Percentiles rank a stretch among this genome's conserved stretches.
Evolutionary conservation across 2,329 filamentous ascomycete species (phyloP).

Genomic region (Cephalotrichum gorgonifer): DNA sequence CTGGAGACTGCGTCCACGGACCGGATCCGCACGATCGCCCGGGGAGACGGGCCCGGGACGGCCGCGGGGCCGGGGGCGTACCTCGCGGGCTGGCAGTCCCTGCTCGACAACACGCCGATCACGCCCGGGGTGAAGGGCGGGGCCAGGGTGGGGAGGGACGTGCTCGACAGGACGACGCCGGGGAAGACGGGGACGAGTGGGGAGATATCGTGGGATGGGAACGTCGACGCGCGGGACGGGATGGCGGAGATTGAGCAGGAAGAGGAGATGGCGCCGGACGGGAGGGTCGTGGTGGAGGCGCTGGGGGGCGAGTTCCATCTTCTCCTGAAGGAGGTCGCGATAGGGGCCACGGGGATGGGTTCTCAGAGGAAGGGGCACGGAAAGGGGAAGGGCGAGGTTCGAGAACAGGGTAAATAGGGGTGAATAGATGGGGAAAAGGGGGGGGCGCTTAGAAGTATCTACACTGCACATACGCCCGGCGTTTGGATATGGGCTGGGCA

Average conservation of each 20-base stretch:
- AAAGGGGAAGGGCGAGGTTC: too few relatives aligned
- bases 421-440: neutral
- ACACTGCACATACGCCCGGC: neutral
- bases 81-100: slow-evolving; percentile 59
- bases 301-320: slow-evolving; percentile 1
- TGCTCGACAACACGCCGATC: slow-evolving; percentile 60
- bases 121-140: slow-evolving; percentile 35
- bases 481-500: too few relatives aligned
- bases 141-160: neutral
- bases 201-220: slow-evolving; percentile 7
- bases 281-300: slow-evolving; percentile 1
- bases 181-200: slow-evolving; percentile 13
- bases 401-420: too few relatives aligned
- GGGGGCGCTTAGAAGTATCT: neutral
- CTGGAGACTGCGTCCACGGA: slow-evolving; percentile 19
- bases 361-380: neutral
- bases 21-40: slow-evolving; percentile 17
- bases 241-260: slow-evolving; percentile 1
- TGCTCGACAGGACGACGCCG: slow-evolving; percentile 5
- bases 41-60: slow-evolving; percentile 9
- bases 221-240: neutral
- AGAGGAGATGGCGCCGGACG: neutral
- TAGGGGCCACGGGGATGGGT: neutral
- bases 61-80: slow-evolving; percentile 59
- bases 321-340: slow-evolving; percentile 2